Evolutionary conservation across 2,329 filamentous ascomycete species (phyloP), one percentile per base, ranked within the genome.

Genomic region (Parascedosporium putredinis): DNA sequence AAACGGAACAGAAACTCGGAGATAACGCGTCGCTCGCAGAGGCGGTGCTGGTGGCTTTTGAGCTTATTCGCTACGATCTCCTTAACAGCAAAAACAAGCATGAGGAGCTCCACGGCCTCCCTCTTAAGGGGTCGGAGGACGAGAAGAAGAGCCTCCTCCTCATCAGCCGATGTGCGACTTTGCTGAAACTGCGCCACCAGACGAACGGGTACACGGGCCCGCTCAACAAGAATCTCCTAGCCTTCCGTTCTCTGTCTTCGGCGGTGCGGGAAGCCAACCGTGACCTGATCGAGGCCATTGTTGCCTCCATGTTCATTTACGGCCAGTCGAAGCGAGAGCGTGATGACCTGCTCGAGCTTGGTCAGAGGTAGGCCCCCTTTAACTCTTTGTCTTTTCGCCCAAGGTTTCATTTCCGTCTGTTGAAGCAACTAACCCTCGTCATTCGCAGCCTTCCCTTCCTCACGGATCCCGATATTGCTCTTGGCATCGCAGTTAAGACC

Each of bases 161-260:
- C 42, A 82, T 97, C 58, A 93, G 89, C 57, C 84, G 93, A 34
- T 84, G 90, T 53, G 87, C 90, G 12, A 89, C 86, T 49, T 73
- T 97, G 51, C 78, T 89, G 47, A 88, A 86, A 60, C 74, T 97
- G 54, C 80, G 83, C 27, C 93, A 98, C 63, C 79, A 87, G 57
- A 75, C 78, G 3, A 90, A 91, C 57, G 93, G 93, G 25, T 98
- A 96, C 66, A 96, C 91, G 2, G 93, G 93, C 1, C 91, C 93
- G 1, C 75, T 98, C 1, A 95, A 89, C 72, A 84, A 93, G 65
- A 89, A 91, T 56, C 74, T 96, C 48, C 75, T 98, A 38, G 83
- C 82, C 23, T 98, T 90, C 71, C 86, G 88, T 53, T 90, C 88
- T 1, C 74, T 97, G 51, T 82, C 88, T 36, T 84, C 84, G 2